Percentiles rank a stretch among this genome's conserved stretches.
Conservation (phyloP, 306 rosid species). For the Vigna trinervia region DNA sequence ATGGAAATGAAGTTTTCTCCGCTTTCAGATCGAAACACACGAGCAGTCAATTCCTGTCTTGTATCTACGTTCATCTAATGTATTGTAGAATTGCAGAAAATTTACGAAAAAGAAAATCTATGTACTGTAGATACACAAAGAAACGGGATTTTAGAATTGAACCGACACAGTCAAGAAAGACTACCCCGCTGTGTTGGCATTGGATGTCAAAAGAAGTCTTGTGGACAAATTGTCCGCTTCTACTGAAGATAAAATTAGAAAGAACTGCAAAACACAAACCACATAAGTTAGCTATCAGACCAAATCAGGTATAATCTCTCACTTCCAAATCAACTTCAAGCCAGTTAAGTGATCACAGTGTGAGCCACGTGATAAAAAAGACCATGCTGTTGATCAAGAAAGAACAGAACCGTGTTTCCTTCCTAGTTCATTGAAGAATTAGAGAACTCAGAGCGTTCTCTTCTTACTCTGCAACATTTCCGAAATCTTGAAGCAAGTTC, state of each 20-base stretch:
- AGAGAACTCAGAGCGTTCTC: neutral
- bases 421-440: neutral
- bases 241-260: conserved; percentile 47
- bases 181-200: conserved; percentile 50
- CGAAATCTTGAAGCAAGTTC: conserved; percentile 1
- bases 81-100: neutral
- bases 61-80: neutral
- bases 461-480: neutral
- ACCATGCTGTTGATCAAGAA: neutral
- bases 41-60: conserved; percentile 13
- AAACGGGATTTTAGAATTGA: conserved; percentile 24
- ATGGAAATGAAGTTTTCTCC: conserved; percentile 2
- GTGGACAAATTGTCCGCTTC: conserved; percentile 53
- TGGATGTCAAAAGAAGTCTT: conserved; percentile 60
- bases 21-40: neutral
- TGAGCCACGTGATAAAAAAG: conserved; percentile 29
- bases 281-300: conserved; percentile 31
- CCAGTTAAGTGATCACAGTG: conserved; percentile 3
- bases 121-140: neutral
- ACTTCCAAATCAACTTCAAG: conserved; percentile 22
- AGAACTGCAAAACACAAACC: conserved; percentile 58
- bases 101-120: too few relatives aligned
- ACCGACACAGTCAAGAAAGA: conserved; percentile 23
- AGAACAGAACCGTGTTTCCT: neutral
- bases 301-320: conserved; percentile 1